A percentile compares a stretch with the other conserved stretches of the same genome.
Conservation (phyloP, 176 grass and related monocot species). For the Carex cristatella region DNA sequence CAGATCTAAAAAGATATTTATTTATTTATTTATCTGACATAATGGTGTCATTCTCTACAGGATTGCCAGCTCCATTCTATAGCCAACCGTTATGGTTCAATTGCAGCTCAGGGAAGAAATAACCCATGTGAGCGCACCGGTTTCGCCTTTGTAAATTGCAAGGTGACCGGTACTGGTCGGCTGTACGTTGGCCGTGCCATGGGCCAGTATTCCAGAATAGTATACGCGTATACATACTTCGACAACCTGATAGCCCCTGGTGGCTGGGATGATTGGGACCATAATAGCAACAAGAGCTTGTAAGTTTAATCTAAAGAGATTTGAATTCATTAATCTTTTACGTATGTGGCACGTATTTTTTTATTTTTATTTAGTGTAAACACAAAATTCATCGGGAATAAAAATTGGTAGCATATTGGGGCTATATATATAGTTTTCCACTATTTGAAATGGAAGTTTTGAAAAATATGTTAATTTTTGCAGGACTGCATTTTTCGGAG, state of each 20-base stretch:
- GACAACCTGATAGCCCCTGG: conserved; percentile 77
- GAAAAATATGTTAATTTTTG: not conserved
- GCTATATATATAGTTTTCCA: no score
- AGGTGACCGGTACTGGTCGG: conserved; percentile 61
- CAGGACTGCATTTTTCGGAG: conserved; percentile 89
- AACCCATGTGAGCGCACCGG: conserved; percentile 79
- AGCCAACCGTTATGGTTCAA: conserved; percentile 54
- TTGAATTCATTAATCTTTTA: not conserved
- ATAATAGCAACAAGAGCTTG: conserved; percentile 93
- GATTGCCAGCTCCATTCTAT: conserved; percentile 81
- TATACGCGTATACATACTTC: conserved; percentile 96
- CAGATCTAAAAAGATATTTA: not conserved
- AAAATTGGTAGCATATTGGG: not conserved
- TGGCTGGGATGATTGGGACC: conserved; percentile 95
- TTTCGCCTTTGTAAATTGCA: conserved; percentile 89
- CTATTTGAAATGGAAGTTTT: not conserved
- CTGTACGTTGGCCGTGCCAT: conserved; percentile 89
- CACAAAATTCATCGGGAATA: not conserved
- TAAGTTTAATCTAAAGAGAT: conserved; percentile 3
- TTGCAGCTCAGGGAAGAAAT: conserved; percentile 72
- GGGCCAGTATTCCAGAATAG: conserved; percentile 97
- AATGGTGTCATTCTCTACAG: conserved; percentile 10
- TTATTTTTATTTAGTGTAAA: not conserved
- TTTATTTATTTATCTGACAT: not conserved
- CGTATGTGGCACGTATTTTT: not conserved